Percentiles rank a stretch among this genome's conserved stretches.
These are phyloP conservation scores for Populus nigra DNA, from an alignment of 345 rosid species.

Conservation along the genomic window DNA sequence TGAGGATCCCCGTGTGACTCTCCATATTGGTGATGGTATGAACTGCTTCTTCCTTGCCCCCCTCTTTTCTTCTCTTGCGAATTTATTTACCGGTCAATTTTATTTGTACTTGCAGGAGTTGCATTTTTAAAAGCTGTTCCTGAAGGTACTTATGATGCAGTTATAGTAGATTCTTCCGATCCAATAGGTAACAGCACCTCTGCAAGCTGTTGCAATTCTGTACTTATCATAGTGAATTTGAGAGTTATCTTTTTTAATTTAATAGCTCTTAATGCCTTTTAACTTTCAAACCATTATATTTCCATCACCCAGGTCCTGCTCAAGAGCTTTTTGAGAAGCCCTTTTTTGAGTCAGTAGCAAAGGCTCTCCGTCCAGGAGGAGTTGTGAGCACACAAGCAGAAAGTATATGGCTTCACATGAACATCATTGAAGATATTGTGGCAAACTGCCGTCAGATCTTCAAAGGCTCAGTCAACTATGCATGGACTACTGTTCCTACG, in stretches of 20 bases:
- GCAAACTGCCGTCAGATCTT: conserved; percentile 80
- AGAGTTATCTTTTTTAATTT: not conserved
- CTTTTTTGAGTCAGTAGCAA: conserved; percentile 73
- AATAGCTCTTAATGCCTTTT: not conserved
- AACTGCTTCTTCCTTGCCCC: not conserved
- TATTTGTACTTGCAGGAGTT: conserved; percentile 51
- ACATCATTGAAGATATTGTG: conserved; percentile 88
- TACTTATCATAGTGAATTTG: not conserved
- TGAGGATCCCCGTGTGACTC: conserved; percentile 86
- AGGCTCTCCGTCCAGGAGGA: conserved; percentile 97
- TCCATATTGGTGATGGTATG: conserved; percentile 87
- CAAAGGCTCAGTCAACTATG: conserved; percentile 92
- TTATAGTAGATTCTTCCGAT: conserved; percentile 94
- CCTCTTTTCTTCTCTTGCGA: not conserved
- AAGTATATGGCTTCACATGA: conserved; percentile 99
- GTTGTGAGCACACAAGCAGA: conserved; percentile 94
- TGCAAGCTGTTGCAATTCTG: not conserved
- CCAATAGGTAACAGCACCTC: conserved; percentile 58
- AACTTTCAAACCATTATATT: not conserved
- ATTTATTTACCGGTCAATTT: not conserved
- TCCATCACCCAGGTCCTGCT: conserved; percentile 64
- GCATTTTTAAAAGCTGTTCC: conserved; percentile 75
- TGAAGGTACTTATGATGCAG: conserved; percentile 84
- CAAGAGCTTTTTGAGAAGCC: conserved; percentile 97
- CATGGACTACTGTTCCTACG: conserved; percentile 98